A percentile compares a stretch with the other conserved stretches of the same genome.
Evolutionary conservation across 2,329 filamentous ascomycete species (phyloP).

Genomic region (Pleoardoris graminearum): DNA sequence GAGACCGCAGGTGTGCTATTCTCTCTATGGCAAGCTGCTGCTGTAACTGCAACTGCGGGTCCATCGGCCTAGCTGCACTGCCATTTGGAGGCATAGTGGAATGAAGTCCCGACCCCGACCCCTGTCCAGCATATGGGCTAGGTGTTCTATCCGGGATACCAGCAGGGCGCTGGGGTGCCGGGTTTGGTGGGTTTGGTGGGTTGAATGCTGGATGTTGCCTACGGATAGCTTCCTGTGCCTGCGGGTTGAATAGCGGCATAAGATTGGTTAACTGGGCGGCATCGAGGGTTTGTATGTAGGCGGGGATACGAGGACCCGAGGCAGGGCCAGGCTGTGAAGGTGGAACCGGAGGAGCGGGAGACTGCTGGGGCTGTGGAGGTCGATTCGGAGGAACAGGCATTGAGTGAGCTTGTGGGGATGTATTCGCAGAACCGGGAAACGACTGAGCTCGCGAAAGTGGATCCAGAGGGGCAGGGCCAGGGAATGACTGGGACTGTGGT

Average conservation of each 20-base stretch:
- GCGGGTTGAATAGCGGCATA: constrained; percentile 9
- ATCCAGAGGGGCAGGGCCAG: no score
- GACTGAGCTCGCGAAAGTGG: no score
- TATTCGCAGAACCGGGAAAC: no score
- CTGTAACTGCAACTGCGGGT: neutral
- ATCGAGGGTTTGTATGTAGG: constrained; percentile 17
- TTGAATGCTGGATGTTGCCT: neutral
- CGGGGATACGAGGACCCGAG: constrained; percentile 4
- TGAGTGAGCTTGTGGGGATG: no score
- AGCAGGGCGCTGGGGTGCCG: no score
- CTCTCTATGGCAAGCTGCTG: neutral
- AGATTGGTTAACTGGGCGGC: constrained; percentile 12
- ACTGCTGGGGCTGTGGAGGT: no score
- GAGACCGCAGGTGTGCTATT: no score
- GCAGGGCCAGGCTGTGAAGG: neutral
- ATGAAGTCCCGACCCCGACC: neutral
- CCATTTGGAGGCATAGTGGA: neutral
- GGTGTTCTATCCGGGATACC: neutral
- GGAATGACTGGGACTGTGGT: no score
- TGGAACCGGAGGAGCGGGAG: no score
- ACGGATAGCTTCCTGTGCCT: constrained; percentile 8
- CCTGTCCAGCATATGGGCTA: neutral
- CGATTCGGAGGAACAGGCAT: no score
- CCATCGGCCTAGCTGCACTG: neutral
- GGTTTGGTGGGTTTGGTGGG: neutral